phyloP scores from a whole-genome alignment of 495 filamentous ascomycete genomes.

The Entonaema liquescens region DNA sequence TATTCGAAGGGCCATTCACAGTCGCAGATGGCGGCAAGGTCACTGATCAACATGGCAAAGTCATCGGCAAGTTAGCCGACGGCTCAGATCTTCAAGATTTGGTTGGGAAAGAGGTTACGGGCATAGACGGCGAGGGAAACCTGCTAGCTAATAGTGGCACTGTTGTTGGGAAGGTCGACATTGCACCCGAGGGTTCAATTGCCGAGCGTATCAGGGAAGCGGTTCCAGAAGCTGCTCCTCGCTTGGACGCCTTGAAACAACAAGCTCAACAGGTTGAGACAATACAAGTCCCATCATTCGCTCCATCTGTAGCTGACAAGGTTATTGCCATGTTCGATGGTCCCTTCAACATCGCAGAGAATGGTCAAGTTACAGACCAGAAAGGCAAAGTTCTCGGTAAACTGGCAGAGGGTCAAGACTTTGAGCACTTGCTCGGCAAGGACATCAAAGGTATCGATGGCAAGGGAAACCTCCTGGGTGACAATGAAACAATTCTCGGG shows the following conservation, averaged over 20 bases:
- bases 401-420: constrained; percentile 70
- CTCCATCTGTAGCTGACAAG: constrained; percentile 37
- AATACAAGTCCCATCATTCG: constrained; percentile 36
- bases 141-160: constrained; percentile 82
- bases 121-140: constrained; percentile 85
- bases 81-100: constrained; percentile 74
- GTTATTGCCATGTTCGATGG: constrained; percentile 42
- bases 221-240: constrained; percentile 56
- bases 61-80: constrained; percentile 73
- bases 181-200: constrained; percentile 74
- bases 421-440: constrained; percentile 70
- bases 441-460: constrained; percentile 77
- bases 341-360: constrained; percentile 58
- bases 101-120: constrained; percentile 76
- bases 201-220: constrained; percentile 64
- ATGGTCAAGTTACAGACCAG: constrained; percentile 72
- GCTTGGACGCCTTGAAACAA: constrained; percentile 56
- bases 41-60: constrained; percentile 73
- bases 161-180: constrained; percentile 78
- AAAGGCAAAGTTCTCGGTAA: constrained; percentile 73
- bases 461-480: constrained; percentile 74
- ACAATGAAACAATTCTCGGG: constrained; percentile 73
- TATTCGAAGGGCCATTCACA: constrained; percentile 52
- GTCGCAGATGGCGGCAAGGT: constrained; percentile 71
- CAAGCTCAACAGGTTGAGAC: constrained; percentile 65